Evolutionary conservation across 2,329 filamentous ascomycete genomes (phyloP), one percentile per base, ranked within the genome.

Genomic region (Epichloe sibirici): DNA sequence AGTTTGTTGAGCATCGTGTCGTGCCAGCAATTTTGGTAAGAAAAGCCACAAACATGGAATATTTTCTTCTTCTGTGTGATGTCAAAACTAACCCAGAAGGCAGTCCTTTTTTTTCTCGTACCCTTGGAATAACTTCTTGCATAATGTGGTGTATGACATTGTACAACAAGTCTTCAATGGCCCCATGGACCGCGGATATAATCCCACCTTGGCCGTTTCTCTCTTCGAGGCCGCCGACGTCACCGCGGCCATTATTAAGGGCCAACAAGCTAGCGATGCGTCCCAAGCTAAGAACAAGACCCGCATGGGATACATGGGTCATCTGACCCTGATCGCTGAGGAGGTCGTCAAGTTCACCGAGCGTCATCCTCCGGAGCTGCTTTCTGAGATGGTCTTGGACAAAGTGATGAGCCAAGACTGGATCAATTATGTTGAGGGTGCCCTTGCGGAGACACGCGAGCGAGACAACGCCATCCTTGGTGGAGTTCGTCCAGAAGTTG

Each of bases 91-190:
- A 53, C 35, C 11, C 6, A 25, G 1, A 5, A 2, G 7, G 5
- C 58, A 94, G 89, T 88, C 90, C 53, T 97, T 97, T 74, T 98
- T 98, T 72, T 98, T 98, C 74, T 83, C 86, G 55, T 98, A 97
- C 63, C 91, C 93, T 1, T 98, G 93, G 93, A 98, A 98, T 70
- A 98, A 98, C 68, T 98, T 98, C 65, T 78, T 98, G 45, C 93
- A 98, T 71, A 98, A 98, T 64, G 93, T 98, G 44, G 93, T 98
- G 47, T 98, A 98, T 66, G 93, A 98, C 67, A 90, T 98, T 63
- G 88, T 98, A 44, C 93, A 98, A 68, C 93, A 98, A 72, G 93
- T 98, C 1, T 97, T 98, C 69, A 98, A 98, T 65, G 93, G 93
- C 8, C 90, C 90, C 0, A 95, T 98, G 87, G 91, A 97, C 61